phyloP scores from a whole-genome alignment of 345 rosid species.

The Brassica nigra region DNA sequence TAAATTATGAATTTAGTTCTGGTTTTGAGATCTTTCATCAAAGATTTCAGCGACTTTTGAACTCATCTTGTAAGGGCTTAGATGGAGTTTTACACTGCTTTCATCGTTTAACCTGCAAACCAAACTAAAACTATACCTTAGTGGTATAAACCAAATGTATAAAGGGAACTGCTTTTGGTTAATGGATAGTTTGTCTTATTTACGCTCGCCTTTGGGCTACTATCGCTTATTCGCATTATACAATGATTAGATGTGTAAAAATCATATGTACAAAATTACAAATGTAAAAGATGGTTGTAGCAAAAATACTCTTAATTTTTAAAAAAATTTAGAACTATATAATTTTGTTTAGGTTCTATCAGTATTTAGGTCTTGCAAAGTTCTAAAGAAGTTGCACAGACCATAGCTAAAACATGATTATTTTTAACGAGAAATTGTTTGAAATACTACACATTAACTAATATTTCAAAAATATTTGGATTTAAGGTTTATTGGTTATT shows the following conservation, averaged over 20 bases:
- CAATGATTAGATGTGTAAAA: neutral
- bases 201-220: neutral
- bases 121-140: neutral
- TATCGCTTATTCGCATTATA: neutral
- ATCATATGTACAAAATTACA: neutral
- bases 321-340: neutral
- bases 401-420: neutral
- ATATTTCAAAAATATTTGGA: too few species aligned
- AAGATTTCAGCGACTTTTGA: neutral
- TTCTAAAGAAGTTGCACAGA: neutral
- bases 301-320: neutral
- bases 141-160: neutral
- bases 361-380: neutral
- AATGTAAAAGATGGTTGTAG: neutral
- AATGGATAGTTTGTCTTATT: neutral
- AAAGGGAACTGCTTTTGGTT: constrained; percentile 10
- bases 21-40: constrained; percentile 5
- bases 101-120: neutral
- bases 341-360: neutral
- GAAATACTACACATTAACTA: too few species aligned
- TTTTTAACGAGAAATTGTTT: too few species aligned
- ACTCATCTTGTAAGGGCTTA: neutral
- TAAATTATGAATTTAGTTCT: constrained; percentile 7
- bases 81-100: neutral
- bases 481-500: too few species aligned